These are phyloP conservation scores for Jasminum sambac DNA, from an alignment of 257 asterid genomes.

Conservation along the genomic window DNA sequence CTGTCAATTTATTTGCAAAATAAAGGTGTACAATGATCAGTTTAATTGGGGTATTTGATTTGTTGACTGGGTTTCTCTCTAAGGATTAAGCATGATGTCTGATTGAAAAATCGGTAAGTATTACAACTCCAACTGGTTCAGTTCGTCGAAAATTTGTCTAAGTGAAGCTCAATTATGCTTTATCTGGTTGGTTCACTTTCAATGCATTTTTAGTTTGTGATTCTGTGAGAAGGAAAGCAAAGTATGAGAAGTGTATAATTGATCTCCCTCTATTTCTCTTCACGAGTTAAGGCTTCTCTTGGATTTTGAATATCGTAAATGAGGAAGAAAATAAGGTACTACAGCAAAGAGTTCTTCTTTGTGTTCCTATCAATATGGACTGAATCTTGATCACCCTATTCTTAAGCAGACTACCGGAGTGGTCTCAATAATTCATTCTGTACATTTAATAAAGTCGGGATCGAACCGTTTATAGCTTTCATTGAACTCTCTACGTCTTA, in stretches of 20 bases:
- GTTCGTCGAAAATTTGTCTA: slow-evolving; percentile 5
- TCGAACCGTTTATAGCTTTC: neutral
- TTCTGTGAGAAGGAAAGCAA: slow-evolving; percentile 4
- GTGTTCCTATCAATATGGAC: neutral
- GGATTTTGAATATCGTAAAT: neutral
- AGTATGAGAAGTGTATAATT: neutral
- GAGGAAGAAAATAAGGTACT: neutral
- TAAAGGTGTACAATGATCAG: neutral
- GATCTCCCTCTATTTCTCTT: neutral
- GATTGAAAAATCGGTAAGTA: neutral
- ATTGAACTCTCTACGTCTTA: neutral
- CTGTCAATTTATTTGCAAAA: neutral
- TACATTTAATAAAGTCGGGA: neutral
- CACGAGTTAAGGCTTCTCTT: neutral
- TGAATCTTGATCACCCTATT: neutral
- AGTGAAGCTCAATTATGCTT: slow-evolving; percentile 8
- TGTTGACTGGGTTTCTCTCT: neutral
- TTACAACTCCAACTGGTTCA: neutral
- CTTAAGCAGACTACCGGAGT: neutral
- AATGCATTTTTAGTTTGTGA: slow-evolving; percentile 20
- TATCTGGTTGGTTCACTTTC: slow-evolving; percentile 5
- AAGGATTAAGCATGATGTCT: neutral
- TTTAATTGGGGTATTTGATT: neutral
- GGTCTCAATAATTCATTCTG: neutral
- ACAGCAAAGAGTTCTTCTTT: neutral